Percentiles rank a stretch among this genome's conserved stretches.
phyloP scores from a whole-genome alignment of 805 yeast species.

The Yamadazyma philogaea region DNA sequence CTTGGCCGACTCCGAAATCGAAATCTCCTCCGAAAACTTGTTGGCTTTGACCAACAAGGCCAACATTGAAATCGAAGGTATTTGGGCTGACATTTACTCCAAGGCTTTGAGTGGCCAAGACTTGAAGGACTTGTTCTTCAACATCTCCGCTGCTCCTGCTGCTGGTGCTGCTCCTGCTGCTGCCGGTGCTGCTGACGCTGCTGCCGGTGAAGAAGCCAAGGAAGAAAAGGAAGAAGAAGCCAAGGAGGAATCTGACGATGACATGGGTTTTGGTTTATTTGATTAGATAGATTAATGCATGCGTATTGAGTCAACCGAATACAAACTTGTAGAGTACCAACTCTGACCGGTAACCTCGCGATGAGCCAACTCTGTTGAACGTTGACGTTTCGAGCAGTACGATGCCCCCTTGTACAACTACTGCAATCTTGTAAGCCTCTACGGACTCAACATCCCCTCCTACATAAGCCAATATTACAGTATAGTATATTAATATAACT shows the following conservation, averaged over 20 bases:
- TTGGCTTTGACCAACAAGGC: slow-evolving; percentile 39
- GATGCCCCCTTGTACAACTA: too few relatives aligned
- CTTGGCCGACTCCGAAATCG: slow-evolving; percentile 48
- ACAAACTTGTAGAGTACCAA: too few relatives aligned
- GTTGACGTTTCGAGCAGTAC: too few relatives aligned
- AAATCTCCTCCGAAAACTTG: slow-evolving; percentile 46
- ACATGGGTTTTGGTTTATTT: slow-evolving; percentile 46
- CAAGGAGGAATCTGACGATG: slow-evolving; percentile 39
- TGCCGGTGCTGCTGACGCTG: slow-evolving; percentile 35
- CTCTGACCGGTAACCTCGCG: too few relatives aligned
- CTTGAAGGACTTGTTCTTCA: slow-evolving; percentile 49
- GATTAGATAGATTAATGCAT: slow-evolving; percentile 25
- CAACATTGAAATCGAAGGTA: slow-evolving; percentile 43
- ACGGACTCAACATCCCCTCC: too few relatives aligned
- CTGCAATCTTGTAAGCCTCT: too few relatives aligned
- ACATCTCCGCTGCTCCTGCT: slow-evolving; percentile 46
- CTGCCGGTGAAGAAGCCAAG: slow-evolving; percentile 32
- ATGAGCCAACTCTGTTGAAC: too few relatives aligned
- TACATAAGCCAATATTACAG: too few relatives aligned
- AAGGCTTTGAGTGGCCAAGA: slow-evolving; percentile 46
- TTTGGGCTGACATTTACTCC: slow-evolving; percentile 48
- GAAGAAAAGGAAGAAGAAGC: slow-evolving; percentile 32
- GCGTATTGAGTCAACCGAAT: not conserved
- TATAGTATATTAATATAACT: not conserved
- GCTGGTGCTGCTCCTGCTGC: slow-evolving; percentile 37